Base-by-base conservation (phyloP, 495 filamentous ascomycete genomes). In the Hypoxylon perforatum region DNA sequence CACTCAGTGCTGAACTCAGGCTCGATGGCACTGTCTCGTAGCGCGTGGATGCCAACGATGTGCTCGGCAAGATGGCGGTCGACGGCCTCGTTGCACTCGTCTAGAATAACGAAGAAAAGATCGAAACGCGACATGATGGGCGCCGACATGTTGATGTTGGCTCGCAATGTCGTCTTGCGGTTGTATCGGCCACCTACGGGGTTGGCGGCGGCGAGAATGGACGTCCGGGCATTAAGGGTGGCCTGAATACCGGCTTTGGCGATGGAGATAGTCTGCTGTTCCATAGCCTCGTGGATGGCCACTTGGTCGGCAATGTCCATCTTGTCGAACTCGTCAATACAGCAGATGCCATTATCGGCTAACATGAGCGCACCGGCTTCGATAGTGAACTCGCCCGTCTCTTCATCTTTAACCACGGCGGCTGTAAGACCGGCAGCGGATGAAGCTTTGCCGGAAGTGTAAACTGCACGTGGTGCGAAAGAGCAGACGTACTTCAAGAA, bases 91-190 rank as follows among this genome's bases (percentile, higher is more conserved):
- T 97, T 95, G 74, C 94, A 97, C 69, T 99, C 95, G 73, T 99
- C 95, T 2, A 97, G 88, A 46, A 99, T 91, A 63, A 99, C 93
- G 74, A 99, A 99, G 84, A 99, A 99, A 15, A 99, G 82, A 79
- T 99, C 95, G 80, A 99, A 99, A 79, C 95, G 90, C 46, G 90
- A 94, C 95, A 99, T 98, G 77, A 99, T 99, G 57, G 95, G 95
- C 15, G 95, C 96, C 30, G 87, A 92, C 90, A 99, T 97, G 80
- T 99, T 98, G 76, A 99, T 91, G 76, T 99, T 99, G 53, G 92
- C 89, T 19, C 95, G 87, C 4, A 99, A 83, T 0, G 95, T 97
- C 4, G 90, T 89, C 78, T 97, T 98, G 57, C 94, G 91, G 80
- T 99, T 96, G 80, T 99, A 99, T 0, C 95, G 86, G 1, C 95